A percentile compares a stretch with the other conserved stretches of the same genome.
phyloP scores from a whole-genome alignment of 768 basidiomycete genomes.

The Leccinellum rugosiceps region DNA sequence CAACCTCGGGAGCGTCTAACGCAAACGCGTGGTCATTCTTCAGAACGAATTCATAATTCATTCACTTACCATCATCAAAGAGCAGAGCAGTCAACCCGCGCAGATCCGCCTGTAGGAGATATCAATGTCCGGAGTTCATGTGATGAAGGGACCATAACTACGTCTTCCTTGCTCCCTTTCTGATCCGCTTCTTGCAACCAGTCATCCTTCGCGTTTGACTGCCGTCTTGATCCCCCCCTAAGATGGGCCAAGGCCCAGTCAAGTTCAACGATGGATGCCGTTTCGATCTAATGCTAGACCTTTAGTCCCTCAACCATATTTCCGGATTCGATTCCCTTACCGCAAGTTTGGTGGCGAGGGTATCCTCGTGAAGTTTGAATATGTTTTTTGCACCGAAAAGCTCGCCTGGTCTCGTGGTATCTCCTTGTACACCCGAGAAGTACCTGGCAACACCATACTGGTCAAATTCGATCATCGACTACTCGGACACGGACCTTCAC shows the following conservation, averaged over 20 bases:
- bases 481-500: conserved; percentile 31
- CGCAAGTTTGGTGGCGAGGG: conserved; percentile 67
- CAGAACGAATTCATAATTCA: background rate
- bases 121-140: background rate
- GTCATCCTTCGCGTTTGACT: conserved; percentile 33
- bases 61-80: conserved; percentile 60
- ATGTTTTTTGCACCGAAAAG: conserved; percentile 86
- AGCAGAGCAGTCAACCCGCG: conserved; percentile 63
- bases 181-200: conserved; percentile 44
- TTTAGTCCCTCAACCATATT: background rate
- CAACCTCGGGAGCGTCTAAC: conserved; percentile 38
- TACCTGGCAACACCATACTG: conserved; percentile 43
- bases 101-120: conserved; percentile 42
- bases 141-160: background rate
- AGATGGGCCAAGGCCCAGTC: conserved; percentile 80
- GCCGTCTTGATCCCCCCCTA: conserved; percentile 39
- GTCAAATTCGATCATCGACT: background rate
- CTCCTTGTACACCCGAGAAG: conserved; percentile 81
- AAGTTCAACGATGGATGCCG: conserved; percentile 65
- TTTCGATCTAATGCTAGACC: conserved; percentile 60
- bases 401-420: conserved; percentile 71
- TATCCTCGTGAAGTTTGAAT: conserved; percentile 71
- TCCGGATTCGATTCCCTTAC: conserved; percentile 37
- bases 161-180: conserved; percentile 41
- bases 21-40: background rate